Evolutionary conservation across 345 rosid genomes (phyloP).

Genomic region (Diplotaxis tenuifolia): DNA sequence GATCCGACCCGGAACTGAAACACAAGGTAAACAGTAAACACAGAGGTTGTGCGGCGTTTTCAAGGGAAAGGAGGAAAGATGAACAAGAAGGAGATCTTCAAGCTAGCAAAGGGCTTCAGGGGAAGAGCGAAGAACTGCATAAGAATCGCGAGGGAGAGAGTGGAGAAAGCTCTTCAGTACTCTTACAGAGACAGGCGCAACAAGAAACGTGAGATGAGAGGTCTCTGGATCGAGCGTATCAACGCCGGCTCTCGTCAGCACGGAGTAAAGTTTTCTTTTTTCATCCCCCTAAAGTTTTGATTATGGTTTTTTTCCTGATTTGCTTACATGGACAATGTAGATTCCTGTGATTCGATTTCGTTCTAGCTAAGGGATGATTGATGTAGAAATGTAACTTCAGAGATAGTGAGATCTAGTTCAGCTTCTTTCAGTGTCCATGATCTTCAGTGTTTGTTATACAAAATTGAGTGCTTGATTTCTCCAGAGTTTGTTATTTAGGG

Average conservation of each 20-base stretch:
- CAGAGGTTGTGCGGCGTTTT: conserved; percentile 29
- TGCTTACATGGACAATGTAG: too few relatives aligned
- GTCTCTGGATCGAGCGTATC: conserved; percentile 95
- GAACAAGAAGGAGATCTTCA: conserved; percentile 85
- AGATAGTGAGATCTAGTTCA: neutral
- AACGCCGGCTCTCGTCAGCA: conserved; percentile 89
- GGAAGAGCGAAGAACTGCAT: conserved; percentile 96
- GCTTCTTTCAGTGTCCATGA: neutral
- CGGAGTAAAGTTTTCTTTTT: conserved; percentile 47
- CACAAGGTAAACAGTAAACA: neutral
- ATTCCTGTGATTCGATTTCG: neutral
- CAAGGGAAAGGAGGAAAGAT: conserved; percentile 35
- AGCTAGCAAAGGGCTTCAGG: conserved; percentile 88
- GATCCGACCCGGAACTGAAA: neutral
- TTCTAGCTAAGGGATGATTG: neutral
- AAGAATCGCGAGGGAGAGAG: conserved; percentile 86
- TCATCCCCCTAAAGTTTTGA: neutral
- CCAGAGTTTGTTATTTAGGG: neutral
- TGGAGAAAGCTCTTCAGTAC: conserved; percentile 94
- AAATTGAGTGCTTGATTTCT: neutral
- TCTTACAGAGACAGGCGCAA: conserved; percentile 92
- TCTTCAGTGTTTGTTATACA: neutral
- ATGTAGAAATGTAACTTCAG: neutral
- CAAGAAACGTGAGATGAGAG: conserved; percentile 96
- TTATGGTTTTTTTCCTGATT: neutral